Evolutionary conservation across 768 basidiomycete species (phyloP).

Genomic region (Lactarius quietus): DNA sequence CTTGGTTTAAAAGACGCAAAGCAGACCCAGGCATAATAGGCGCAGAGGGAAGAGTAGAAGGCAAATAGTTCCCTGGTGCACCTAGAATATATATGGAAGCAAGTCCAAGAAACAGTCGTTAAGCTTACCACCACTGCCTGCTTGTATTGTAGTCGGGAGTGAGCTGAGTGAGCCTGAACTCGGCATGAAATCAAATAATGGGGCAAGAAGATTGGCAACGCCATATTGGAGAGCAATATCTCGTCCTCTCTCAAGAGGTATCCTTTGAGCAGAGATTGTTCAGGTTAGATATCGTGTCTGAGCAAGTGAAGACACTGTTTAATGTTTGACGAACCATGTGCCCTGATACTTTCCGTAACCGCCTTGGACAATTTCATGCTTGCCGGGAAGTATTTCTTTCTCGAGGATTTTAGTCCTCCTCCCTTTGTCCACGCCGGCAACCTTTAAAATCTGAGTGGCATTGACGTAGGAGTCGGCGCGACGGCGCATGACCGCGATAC

Average conservation of each 20-base stretch:
- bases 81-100: conserved; percentile 1
- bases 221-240: conserved; percentile 92
- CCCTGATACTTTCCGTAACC: conserved; percentile 99
- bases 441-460: conserved; percentile 98
- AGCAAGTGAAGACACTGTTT: conserved; percentile 6
- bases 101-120: not conserved
- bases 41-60: conserved; percentile 58
- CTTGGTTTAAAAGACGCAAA: conserved; percentile 78
- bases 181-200: conserved; percentile 92
- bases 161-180: conserved; percentile 65
- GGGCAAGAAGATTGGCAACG: conserved; percentile 80
- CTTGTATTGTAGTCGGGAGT: conserved; percentile 44
- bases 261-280: conserved; percentile 51
- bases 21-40: conserved; percentile 88
- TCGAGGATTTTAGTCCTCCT: conserved; percentile 94
- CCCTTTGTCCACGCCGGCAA: conserved; percentile 97
- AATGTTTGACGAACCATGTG: conserved; percentile 68
- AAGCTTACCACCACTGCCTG: conserved; percentile 24
- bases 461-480: conserved; percentile 94
- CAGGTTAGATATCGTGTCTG: conserved; percentile 5
- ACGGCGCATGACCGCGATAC: conserved; percentile 97
- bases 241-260: conserved; percentile 90
- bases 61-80: conserved; percentile 26
- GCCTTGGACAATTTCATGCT: conserved; percentile 98
- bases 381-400: conserved; percentile 93